Evolutionary conservation across 345 rosid species (phyloP), one percentile per base, ranked within the genome.

Genomic region (Corchorus capsularis): DNA sequence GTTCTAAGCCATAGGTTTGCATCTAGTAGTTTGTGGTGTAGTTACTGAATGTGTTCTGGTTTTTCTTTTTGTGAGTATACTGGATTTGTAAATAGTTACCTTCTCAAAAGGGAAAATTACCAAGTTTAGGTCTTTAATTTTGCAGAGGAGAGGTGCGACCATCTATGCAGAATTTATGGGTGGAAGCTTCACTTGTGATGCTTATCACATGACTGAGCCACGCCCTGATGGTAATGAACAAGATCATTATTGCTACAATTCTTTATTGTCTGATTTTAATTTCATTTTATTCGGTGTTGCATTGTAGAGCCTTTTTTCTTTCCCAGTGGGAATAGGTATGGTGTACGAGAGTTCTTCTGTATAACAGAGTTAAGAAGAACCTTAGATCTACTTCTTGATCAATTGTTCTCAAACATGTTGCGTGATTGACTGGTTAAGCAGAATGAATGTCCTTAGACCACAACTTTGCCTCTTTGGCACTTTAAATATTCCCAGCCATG

Each of bases 201-300:
- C 99, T 37, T 89, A 93, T 86, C 99, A 95, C 84, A 89, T 90
- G 92, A 93, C 99, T 20, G 98, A 95, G 83, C 99, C 99, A 20
- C 94, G 55, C 59, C 98, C 99, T 75, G 94, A 93, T 84, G 97
- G 99, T 92, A 86, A 75, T 63, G 61, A 74, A 67, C 64, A 75
- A 54, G 8, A 41, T 75, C 47, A 54, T 60, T 41, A 6, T 10
- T 59, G 32, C 69, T 63, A 57, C 50, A 27, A 71, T 43, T 22
- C 62, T 55, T 72, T 43, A 20, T 43, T 45, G 47, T 20, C 22
- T 41, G 8, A 59, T 27, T 27, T 20, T 0, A 12, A 49, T 1
- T 5, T 56, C 12, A 5, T 60, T 61, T 57, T 73, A 64, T 64
- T 13, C 5, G 5, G 6, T 71, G 43, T 34, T 27, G 9, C 20